Evolutionary conservation across 2,329 filamentous ascomycete genomes (phyloP).

Genomic region (Pseudogymnoascus sp.): DNA sequence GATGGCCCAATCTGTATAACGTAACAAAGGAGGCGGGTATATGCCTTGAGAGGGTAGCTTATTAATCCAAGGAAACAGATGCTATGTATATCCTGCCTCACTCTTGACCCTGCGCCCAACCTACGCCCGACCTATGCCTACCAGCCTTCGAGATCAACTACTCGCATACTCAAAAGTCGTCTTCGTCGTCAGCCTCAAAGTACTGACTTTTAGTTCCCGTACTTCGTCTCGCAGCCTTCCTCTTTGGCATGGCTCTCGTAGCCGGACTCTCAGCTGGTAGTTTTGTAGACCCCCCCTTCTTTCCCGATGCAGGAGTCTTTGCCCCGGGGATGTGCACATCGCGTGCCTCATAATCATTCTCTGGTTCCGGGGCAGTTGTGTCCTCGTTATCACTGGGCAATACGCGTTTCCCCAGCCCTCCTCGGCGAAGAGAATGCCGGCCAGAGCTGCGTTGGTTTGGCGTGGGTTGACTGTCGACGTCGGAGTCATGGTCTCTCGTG

Average conservation of each 20-base stretch:
- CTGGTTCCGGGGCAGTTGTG: neutral
- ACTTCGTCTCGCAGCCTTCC: conserved; percentile 10
- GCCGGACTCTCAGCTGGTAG: neutral
- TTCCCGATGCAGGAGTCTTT: neutral
- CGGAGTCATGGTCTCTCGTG: neutral
- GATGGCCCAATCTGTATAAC: neutral
- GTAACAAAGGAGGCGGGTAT: neutral
- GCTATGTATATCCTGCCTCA: neutral
- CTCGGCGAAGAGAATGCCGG: neutral
- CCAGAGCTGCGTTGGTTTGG: neutral
- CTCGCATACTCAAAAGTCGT: neutral
- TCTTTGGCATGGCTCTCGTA: conserved; percentile 8
- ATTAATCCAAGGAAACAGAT: neutral
- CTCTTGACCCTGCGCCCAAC: neutral
- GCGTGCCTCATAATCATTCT: neutral
- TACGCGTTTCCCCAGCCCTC: neutral
- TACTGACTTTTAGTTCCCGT: conserved; percentile 12
- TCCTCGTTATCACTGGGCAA: neutral
- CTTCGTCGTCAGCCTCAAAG: conserved; percentile 11
- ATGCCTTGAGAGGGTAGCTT: neutral
- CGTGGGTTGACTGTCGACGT: neutral
- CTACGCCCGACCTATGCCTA: neutral
- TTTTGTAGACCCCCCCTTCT: neutral
- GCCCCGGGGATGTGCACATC: neutral
- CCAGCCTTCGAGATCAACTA: neutral